Base-by-base conservation (phyloP, 1,139 yeast genomes). In the Geotrichum reessii region DNA sequence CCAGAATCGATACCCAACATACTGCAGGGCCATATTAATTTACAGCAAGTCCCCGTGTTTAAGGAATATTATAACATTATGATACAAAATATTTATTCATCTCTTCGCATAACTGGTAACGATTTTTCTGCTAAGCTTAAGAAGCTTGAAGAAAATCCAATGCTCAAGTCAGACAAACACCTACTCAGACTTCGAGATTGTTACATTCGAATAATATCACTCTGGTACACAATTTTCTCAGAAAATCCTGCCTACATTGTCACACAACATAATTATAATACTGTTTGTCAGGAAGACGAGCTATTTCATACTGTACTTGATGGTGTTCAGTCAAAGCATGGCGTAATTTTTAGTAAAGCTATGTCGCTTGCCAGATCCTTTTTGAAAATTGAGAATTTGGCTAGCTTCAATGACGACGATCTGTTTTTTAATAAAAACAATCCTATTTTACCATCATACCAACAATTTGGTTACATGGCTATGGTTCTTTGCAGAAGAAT, bases 171-270 rank as follows among this genome's bases (percentile, higher is more conserved):
- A 49, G 49, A 57, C 22, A 56, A 63, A 50, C 58, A 61, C 31
- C 60, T 62, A 28, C 19, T 51, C 27, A 21, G 47, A 42, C 44
- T 57, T 24, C 28, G 53, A 31, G n/a, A 46, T 11, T 21, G 53
- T 28, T 54, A 54, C 47, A 12, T 42, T 47, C 17, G 17, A 24
- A 37, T 57, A 53, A 46, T 57, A 47, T 48, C 62, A 64, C 22
- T 52, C 52, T 25, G 63, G 62, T 42, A 63, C 65, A 24, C 59
- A 59, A 25, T 64, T 56, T 47, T 64, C 63, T 21, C 61, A 64
- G 52, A 63, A 61, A n/a, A 62, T 65, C 33, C 63, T 66, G 22
- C 61, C 5, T 68, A 63, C 11, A 58, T 65, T 12, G 60, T 67
- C 2, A 62, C 65, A 14, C 64, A 64, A 12, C 62, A 50, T 2